These are phyloP conservation scores for Salix arbutifolia DNA, from an alignment of 345 rosid genomes.

Conservation along the genomic window DNA sequence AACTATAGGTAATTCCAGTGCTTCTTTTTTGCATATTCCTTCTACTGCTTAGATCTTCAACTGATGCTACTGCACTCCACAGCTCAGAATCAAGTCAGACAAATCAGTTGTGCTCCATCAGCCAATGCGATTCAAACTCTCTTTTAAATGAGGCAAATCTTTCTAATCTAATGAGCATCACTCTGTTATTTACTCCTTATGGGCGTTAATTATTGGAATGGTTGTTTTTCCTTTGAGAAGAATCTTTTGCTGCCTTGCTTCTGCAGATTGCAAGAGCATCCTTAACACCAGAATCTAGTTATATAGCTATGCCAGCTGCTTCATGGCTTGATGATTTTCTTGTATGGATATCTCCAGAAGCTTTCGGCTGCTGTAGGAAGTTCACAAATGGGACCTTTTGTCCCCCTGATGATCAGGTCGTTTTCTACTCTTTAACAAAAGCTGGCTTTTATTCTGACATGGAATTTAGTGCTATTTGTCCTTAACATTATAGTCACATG, in stretches of 20 bases:
- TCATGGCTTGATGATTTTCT: constrained; percentile 99
- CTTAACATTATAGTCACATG: neutral
- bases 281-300: constrained; percentile 70
- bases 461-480: neutral
- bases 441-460: neutral
- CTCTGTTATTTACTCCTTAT: neutral
- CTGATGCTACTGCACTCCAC: constrained; percentile 32
- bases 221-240: constrained; percentile 8
- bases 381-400: constrained; percentile 89
- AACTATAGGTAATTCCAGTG: constrained; percentile 66
- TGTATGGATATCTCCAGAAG: constrained; percentile 98
- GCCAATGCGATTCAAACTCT: constrained; percentile 81
- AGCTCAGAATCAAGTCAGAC: constrained; percentile 90
- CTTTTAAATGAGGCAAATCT: constrained; percentile 76
- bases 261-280: constrained; percentile 80
- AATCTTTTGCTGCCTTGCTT: constrained; percentile 17
- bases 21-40: constrained; percentile 6
- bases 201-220: neutral
- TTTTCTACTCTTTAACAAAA: constrained; percentile 10
- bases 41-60: neutral
- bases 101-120: constrained; percentile 88
- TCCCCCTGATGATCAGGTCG: constrained; percentile 95
- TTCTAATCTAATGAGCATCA: neutral
- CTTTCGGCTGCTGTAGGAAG: constrained; percentile 95
- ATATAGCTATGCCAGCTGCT: constrained; percentile 98